These are phyloP conservation scores for Penicillium rolfsii DNA, from an alignment of 2,329 filamentous ascomycete genomes.

Conservation along the genomic window DNA sequence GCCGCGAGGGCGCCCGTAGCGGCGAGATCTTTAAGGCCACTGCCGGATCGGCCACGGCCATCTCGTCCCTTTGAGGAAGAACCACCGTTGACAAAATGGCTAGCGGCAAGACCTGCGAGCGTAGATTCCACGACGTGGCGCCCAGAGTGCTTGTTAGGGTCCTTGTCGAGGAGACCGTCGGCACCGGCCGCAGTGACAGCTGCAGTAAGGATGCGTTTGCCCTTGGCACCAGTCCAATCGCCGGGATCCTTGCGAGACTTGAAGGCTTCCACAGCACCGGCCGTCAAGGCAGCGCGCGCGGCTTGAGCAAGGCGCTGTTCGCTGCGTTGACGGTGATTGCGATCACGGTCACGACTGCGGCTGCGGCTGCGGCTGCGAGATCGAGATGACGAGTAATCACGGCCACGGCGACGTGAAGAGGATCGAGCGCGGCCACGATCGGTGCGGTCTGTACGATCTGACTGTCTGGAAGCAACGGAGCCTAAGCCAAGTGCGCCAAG, in stretches of 20 bases:
- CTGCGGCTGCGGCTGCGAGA: conserved; percentile 55
- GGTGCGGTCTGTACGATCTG: conserved; percentile 59
- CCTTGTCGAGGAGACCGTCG: conserved; percentile 70
- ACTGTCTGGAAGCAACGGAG: conserved; percentile 50
- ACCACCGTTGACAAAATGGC: conserved; percentile 80
- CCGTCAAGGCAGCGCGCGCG: conserved; percentile 85
- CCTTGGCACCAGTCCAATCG: conserved; percentile 87
- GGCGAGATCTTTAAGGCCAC: conserved; percentile 48
- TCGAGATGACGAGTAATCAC: conserved; percentile 53
- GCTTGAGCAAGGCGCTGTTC: conserved; percentile 75
- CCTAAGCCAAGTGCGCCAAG: conserved; percentile 63
- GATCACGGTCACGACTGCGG: conserved; percentile 52
- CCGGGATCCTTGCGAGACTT: conserved; percentile 86
- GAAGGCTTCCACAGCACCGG: conserved; percentile 90
- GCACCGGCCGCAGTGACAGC: conserved; percentile 84
- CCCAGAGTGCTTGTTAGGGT: conserved; percentile 74
- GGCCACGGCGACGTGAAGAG: conserved; percentile 30
- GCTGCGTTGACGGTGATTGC: conserved; percentile 55
- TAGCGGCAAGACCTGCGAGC: conserved; percentile 83
- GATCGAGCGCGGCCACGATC: conserved; percentile 54
- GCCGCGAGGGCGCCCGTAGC: conserved; percentile 51
- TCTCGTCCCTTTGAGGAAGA: conserved; percentile 46
- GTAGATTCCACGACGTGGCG: conserved; percentile 84
- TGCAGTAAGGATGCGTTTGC: conserved; percentile 86
- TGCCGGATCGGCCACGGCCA: conserved; percentile 59